Percentiles rank a stretch among this genome's conserved stretches.
Conservation (phyloP, 345 rosid species). For the Salix purpurea region DNA sequence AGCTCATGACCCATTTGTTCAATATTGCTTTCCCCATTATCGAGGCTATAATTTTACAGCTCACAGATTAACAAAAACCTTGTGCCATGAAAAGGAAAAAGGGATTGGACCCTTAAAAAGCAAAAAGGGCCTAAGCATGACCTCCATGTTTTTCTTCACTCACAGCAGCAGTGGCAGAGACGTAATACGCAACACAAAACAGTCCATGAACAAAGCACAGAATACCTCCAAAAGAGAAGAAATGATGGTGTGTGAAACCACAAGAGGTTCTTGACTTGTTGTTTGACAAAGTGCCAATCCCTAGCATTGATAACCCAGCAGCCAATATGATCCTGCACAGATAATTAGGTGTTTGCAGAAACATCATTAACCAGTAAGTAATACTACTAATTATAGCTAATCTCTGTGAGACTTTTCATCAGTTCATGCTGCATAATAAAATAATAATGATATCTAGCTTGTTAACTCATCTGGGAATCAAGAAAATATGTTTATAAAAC, state of each 20-base stretch:
- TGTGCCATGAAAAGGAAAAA: background rate
- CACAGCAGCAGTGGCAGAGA: constrained; percentile 63
- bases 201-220: constrained; percentile 82
- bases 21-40: no score
- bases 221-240: constrained; percentile 84
- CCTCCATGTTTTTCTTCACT: constrained; percentile 36
- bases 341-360: background rate
- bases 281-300: constrained; percentile 75
- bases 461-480: background rate
- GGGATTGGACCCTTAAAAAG: background rate
- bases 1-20: no score
- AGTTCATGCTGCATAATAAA: background rate
- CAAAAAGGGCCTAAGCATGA: constrained; percentile 10
- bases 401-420: background rate
- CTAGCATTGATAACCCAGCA: constrained; percentile 65
- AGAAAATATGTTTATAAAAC: background rate
- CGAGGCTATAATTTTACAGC: no score
- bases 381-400: background rate
- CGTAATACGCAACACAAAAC: constrained; percentile 71
- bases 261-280: constrained; percentile 72
- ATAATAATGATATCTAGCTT: background rate
- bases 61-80: background rate
- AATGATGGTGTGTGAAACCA: constrained; percentile 85
- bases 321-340: constrained; percentile 70
- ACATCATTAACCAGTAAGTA: background rate